Evolutionary conservation across 1,284 basidiomycete species (phyloP).

Genomic region (Rhodotorula mucilaginosa): DNA sequence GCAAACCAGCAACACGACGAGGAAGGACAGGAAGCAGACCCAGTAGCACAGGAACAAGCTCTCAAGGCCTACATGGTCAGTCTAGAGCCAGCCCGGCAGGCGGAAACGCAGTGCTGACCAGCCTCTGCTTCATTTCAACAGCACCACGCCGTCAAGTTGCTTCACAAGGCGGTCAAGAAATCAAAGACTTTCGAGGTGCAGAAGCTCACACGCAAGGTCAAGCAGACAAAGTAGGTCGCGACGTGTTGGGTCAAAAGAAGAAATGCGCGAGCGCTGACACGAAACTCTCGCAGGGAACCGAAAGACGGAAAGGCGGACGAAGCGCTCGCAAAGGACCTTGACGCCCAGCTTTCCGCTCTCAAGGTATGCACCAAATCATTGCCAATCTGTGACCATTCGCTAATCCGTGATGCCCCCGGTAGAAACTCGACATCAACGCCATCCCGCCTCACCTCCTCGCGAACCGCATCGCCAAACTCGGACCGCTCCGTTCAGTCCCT

Average conservation of each 20-base stretch:
- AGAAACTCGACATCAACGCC: constrained; percentile 63
- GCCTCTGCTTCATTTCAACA: constrained; percentile 41
- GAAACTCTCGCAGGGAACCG: constrained; percentile 47
- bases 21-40: background rate
- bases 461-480: constrained; percentile 73
- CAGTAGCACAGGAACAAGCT: background rate
- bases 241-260: too few species aligned
- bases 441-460: constrained; percentile 64
- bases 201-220: constrained; percentile 78
- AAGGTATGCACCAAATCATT: constrained; percentile 55
- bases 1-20: background rate
- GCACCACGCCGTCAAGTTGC: constrained; percentile 68
- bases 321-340: constrained; percentile 55
- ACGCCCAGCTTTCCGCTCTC: constrained; percentile 64
- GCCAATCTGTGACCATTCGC: fast-evolving
- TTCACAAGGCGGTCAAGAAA: constrained; percentile 72
- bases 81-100: fast-evolving
- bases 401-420: background rate
- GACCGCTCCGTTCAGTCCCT: constrained; percentile 48
- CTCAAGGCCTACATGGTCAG: constrained; percentile 18
- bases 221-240: constrained; percentile 62
- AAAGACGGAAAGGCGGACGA: constrained; percentile 50
- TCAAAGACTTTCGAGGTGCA: constrained; percentile 78
- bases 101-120: background rate
- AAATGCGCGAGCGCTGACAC: too few species aligned